Conservation (phyloP, 768 basidiomycete species). For the Pisolithus microcarpus region DNA sequence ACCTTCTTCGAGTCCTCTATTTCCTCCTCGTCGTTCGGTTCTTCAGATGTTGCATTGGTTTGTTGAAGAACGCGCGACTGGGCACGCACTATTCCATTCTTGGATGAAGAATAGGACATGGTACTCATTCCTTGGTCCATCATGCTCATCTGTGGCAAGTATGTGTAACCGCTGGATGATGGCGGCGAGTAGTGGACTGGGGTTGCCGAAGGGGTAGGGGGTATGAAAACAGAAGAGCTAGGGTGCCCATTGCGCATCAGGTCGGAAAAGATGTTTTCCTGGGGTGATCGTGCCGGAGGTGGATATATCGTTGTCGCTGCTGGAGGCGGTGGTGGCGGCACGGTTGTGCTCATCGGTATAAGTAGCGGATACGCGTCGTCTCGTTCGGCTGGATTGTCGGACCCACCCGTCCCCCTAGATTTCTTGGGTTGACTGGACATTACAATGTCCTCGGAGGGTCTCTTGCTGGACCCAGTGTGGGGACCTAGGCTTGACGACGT, state of each 20-base stretch:
- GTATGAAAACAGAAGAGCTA: slow-evolving; percentile 58
- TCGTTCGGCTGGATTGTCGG: slow-evolving; percentile 38
- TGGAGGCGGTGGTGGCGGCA: slow-evolving; percentile 28
- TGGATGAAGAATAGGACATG: slow-evolving; percentile 40
- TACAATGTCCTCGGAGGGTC: slow-evolving; percentile 26
- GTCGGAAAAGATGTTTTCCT: slow-evolving; percentile 54
- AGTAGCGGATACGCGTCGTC: slow-evolving; percentile 48
- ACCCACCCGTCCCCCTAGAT: slow-evolving; percentile 32
- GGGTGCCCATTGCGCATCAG: slow-evolving; percentile 45
- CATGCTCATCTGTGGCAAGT: slow-evolving; percentile 53
- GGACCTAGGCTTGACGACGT: slow-evolving; percentile 28
- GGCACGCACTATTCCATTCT: slow-evolving; percentile 16
- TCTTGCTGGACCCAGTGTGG: slow-evolving; percentile 14
- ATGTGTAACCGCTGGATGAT: slow-evolving; percentile 31
- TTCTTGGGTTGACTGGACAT: slow-evolving; percentile 41
- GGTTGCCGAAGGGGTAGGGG: slow-evolving; percentile 35
- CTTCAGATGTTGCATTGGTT: slow-evolving; percentile 25
- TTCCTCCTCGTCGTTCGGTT: slow-evolving; percentile 48
- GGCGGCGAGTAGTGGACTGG: slow-evolving; percentile 38
- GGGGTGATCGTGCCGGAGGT: slow-evolving; percentile 33
- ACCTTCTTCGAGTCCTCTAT: slow-evolving; percentile 56
- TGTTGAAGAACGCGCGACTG: slow-evolving; percentile 20
- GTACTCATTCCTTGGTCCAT: slow-evolving; percentile 48
- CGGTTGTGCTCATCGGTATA: slow-evolving; percentile 42
- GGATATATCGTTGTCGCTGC: slow-evolving; percentile 38